Evolutionary conservation across 352 stramenopile genomes (phyloP), one percentile per base, ranked within the genome.

Genomic region (Pythium graminicola): DNA sequence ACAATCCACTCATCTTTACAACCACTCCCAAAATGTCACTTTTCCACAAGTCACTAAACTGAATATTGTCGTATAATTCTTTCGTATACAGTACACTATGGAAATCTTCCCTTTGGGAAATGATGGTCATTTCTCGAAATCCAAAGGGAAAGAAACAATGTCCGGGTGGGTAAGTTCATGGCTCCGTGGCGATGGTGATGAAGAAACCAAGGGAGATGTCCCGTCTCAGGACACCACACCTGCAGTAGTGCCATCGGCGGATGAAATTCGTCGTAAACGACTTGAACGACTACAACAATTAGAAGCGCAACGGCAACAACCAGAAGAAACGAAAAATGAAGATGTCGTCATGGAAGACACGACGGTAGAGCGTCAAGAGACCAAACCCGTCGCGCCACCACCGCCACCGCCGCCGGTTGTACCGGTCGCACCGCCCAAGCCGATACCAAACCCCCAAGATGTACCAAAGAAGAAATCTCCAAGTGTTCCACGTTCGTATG

Each of bases 271-370:
- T 13, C 51, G 73, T 17, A 70, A 76, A 47, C 69, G 68, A 0
- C 66, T 79, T 47, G 79, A 91, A 55, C 73, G 76, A 9, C 73
- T 88, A 16, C 71, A 83, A 54, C 69, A 81, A 61, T 52, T 88
- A 9, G 62, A 87, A 19, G 67, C 81, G 28, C 50, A 61, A 32
- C 24, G 57, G 40, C 50, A 65, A 52, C 28, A 40, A 17, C 22
- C n/a, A 26, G 24, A 55, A 42, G 16, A 56, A 40, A 17, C 46
- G 39, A 52, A 51, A 32, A 42, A 49, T 47, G 27, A 47, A 4
- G 45, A 64, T 33, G 56, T 67, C 8, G 50, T 43, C 19, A 61
- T 66, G 40, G 36, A 60, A n/a, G 47, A 59, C 19, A 53, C 44
- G 4, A 29, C 54, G 0, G 24, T 40, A 6, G 24, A n/a, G n/a